Evolutionary conservation across 2,329 filamentous ascomycete genomes (phyloP).

Genomic region (Phyllosticta paracitricarpa): DNA sequence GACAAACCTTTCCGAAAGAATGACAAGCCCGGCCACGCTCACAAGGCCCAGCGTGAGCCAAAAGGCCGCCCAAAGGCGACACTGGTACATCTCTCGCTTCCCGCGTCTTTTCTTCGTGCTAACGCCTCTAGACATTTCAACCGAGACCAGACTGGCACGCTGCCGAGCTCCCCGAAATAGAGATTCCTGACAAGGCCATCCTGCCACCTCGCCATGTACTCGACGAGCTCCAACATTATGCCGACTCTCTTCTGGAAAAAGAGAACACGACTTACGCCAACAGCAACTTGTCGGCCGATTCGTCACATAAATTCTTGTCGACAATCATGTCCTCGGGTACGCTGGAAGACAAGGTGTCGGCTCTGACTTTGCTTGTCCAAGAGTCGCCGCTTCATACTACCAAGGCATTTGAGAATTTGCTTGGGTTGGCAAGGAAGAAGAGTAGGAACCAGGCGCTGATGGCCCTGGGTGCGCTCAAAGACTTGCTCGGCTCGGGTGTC

Average conservation of each 20-base stretch:
- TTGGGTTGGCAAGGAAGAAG: constrained; percentile 80
- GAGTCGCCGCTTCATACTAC: constrained; percentile 91
- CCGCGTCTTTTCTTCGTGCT: neutral
- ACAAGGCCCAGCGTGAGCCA: constrained; percentile 22
- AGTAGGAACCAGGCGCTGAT: constrained; percentile 87
- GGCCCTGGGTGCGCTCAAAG: constrained; percentile 85
- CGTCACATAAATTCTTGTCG: constrained; percentile 90
- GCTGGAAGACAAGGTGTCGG: constrained; percentile 91
- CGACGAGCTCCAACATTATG: constrained; percentile 57
- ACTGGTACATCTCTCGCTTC: constrained; percentile 19
- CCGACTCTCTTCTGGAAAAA: constrained; percentile 61
- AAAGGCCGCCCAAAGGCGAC: constrained; percentile 19
- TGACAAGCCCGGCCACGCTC: constrained; percentile 13
- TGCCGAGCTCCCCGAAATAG: constrained; percentile 44
- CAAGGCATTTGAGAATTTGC: constrained; percentile 76
- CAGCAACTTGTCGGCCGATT: constrained; percentile 63
- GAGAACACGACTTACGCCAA: constrained; percentile 69
- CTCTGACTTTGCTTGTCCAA: constrained; percentile 85
- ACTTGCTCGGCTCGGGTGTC: constrained; percentile 82
- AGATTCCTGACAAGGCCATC: constrained; percentile 35
- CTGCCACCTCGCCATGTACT: constrained; percentile 43
- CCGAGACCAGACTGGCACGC: constrained; percentile 61
- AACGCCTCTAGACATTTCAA: constrained; percentile 40
- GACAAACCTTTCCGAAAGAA: constrained; percentile 13
- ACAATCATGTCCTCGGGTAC: constrained; percentile 97